Evolutionary conservation across 2,329 filamentous ascomycete genomes (phyloP).

Genomic region (Cordyceps tenuipes): DNA sequence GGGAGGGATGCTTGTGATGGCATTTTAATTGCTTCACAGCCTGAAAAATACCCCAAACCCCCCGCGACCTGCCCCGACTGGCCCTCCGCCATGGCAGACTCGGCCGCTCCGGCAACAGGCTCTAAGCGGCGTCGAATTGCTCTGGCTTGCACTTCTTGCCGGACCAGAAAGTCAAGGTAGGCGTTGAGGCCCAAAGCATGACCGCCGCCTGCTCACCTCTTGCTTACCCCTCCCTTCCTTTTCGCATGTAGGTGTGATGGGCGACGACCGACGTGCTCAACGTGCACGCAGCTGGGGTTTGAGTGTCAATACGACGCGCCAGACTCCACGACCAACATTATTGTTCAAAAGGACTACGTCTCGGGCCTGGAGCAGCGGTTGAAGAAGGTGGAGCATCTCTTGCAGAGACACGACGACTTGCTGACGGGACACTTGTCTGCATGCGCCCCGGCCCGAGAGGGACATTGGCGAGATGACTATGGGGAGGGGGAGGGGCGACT

Average conservation of each 20-base stretch:
- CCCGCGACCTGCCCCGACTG: background rate
- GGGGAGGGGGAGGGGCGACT: background rate
- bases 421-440: constrained; percentile 3
- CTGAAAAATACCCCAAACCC: background rate
- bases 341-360: constrained; percentile 13
- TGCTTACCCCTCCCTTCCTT: background rate
- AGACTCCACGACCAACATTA: constrained; percentile 15
- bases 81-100: background rate
- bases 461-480: background rate
- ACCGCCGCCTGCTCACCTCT: too few species aligned
- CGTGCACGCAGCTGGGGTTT: constrained; percentile 14
- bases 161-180: constrained; percentile 18
- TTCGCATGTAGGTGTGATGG: constrained; percentile 16
- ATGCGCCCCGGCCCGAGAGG: background rate
- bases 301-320: constrained; percentile 17
- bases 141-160: constrained; percentile 18
- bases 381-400: constrained; percentile 14
- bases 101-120: background rate
- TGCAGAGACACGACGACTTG: constrained; percentile 13
- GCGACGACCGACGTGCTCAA: constrained; percentile 16
- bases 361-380: constrained; percentile 15
- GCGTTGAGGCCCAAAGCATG: background rate
- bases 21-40: background rate
- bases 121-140: constrained; percentile 15
- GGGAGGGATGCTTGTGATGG: background rate